A percentile compares a stretch with the other conserved stretches of the same genome.
These are phyloP conservation scores for Sporothrix curviconia DNA, from an alignment of 2,329 filamentous ascomycete species.

Conservation along the genomic window DNA sequence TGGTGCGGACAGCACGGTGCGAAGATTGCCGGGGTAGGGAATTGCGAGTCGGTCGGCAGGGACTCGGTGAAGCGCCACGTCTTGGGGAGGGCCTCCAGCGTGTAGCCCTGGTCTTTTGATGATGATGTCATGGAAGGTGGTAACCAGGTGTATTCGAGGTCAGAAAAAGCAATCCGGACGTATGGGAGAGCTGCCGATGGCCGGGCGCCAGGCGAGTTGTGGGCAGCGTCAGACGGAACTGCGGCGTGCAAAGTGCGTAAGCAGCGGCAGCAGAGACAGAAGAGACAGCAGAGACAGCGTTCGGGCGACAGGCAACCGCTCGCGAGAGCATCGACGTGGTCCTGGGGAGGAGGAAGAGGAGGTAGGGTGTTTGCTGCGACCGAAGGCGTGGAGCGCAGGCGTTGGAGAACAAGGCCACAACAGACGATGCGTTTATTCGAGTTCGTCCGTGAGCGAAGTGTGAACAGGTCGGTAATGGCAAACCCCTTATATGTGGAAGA, in stretches of 20 bases:
- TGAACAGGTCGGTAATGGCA: too few species aligned
- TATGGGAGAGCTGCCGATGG: neutral
- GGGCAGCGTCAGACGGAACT: neutral
- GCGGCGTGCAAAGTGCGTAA: neutral
- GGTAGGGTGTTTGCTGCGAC: too few species aligned
- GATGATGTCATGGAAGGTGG: constrained; percentile 4
- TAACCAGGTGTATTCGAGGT: too few species aligned
- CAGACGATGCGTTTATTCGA: too few species aligned
- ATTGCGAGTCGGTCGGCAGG: constrained; percentile 69
- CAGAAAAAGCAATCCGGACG: neutral
- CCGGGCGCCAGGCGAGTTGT: neutral
- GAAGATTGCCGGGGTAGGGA: constrained; percentile 75
- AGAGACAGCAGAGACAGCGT: neutral
- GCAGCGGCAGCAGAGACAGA: neutral
- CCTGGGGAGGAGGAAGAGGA: neutral
- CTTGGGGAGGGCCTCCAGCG: constrained; percentile 53
- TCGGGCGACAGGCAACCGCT: constrained; percentile 5
- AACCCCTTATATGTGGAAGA: too few species aligned
- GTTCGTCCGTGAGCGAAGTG: too few species aligned
- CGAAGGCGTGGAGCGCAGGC: too few species aligned
- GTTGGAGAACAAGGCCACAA: too few species aligned
- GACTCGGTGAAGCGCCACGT: constrained; percentile 59
- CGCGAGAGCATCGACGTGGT: constrained; percentile 10
- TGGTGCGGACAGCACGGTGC: constrained; percentile 69
- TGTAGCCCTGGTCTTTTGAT: constrained; percentile 24